Base-by-base conservation (phyloP, 225 moss, liverwort and hornwort genomes). In the Anthoceros angustus region DNA sequence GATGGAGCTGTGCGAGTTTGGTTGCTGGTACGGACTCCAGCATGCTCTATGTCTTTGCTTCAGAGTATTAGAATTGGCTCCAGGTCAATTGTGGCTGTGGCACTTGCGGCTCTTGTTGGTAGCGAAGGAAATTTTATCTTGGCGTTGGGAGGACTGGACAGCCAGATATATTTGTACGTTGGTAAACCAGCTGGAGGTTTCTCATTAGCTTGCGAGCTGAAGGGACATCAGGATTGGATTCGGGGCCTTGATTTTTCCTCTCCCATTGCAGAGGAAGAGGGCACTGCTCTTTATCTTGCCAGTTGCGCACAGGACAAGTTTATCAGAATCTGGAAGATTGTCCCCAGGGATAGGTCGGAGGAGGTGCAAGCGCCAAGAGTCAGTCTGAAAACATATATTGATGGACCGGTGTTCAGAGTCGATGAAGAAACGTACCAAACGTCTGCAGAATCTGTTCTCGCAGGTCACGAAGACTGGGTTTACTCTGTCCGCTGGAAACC, bases 381-480 rank as follows among this genome's bases (percentile, higher is more conserved):
- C 42, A 92, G 85, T 66, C 66, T 98, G 69, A 87, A 82, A 72
- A 80, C 82, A 70, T 98, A 86, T 61, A 98, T 98, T 48, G 92
- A 92, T 72, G 95, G 95, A 40, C 95, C 95, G 32, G 77, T 80
- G 67, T 92, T 98, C 69, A 84, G 78, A 72, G 80, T 72, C 42
- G 82, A 79, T 72, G 84, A 83, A 43, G 80, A 70, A 42, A 46
- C 73, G 45, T 98, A 91, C 88, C 95, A 98, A 77, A 81, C 88
- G 9, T 91, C 88, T 23, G 71, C 88, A 66, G 95, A 98, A 74
- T 86, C 95, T 11, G 72, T 98, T 73, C 69, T 91, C 63, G 74
- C 91, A 43, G 95, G 95, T 20, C 95, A 98, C 63, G 91, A 98
- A 67, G 95, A 91, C 66, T 98, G 95, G 95, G 95, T 91, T 6